These are phyloP conservation scores for Kandelia obovata DNA, from an alignment of 345 rosid genomes.

Conservation along the genomic window DNA sequence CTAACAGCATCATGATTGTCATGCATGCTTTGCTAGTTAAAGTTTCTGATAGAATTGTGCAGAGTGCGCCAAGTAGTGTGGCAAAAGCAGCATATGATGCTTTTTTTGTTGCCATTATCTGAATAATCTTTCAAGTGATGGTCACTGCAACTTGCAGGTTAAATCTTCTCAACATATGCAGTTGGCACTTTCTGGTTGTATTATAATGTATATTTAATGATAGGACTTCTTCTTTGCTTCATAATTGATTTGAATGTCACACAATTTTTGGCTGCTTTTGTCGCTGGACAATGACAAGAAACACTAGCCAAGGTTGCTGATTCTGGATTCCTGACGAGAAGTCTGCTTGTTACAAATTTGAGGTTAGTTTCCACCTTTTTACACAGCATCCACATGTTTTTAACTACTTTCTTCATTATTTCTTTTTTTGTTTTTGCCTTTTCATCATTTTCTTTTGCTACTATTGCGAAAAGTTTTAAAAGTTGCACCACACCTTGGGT, in stretches of 20 bases:
- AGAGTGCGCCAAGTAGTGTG: slow-evolving; percentile 75
- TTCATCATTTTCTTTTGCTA: too few species aligned
- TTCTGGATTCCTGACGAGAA: slow-evolving; percentile 68
- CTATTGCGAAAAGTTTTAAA: too few species aligned
- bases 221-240: slow-evolving; percentile 26
- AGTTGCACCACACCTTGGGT: too few species aligned
- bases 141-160: slow-evolving; percentile 94
- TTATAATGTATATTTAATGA: slow-evolving; percentile 7
- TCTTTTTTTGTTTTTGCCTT: background rate
- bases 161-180: background rate
- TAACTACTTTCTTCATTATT: background rate
- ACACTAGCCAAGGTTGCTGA: slow-evolving; percentile 78
- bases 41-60: slow-evolving; percentile 45
- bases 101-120: slow-evolving; percentile 72
- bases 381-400: background rate
- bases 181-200: background rate
- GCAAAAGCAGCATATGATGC: slow-evolving; percentile 62
- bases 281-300: slow-evolving; percentile 68
- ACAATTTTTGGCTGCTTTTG: slow-evolving; percentile 76
- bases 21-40: slow-evolving; percentile 45
- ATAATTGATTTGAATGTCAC: slow-evolving; percentile 69
- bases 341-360: slow-evolving; percentile 88
- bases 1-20: slow-evolving; percentile 18
- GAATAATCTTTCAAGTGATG: slow-evolving; percentile 73
- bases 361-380: slow-evolving; percentile 39